A percentile compares a stretch with the other conserved stretches of the same genome.
Evolutionary conservation across 139 green algal species (phyloP).

Genomic region (Chlorella sorokiniana): DNA sequence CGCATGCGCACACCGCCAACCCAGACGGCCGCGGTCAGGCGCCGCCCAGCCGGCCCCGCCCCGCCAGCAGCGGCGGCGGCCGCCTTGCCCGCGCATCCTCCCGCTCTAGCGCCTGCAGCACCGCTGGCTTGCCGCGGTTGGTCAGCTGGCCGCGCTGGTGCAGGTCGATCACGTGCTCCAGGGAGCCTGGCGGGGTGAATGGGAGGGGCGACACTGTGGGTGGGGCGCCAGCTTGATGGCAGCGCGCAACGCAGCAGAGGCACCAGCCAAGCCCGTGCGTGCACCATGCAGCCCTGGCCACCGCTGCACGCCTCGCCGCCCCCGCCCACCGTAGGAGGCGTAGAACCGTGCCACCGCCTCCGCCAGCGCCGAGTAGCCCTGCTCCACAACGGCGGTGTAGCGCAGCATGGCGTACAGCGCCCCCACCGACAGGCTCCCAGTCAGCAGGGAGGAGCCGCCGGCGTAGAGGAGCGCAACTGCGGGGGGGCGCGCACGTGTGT

Average conservation of each 20-base stretch:
- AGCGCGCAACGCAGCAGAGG: background rate
- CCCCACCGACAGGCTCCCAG: slow-evolving; percentile 4
- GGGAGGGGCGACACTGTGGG: background rate
- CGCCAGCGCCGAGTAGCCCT: slow-evolving; percentile 25
- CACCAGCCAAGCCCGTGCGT: background rate
- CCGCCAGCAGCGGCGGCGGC: background rate
- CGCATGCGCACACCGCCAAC: background rate
- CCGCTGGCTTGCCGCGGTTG: background rate
- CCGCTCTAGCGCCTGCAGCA: background rate
- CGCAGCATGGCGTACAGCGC: slow-evolving; percentile 37
- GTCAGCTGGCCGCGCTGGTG: slow-evolving; percentile 32
- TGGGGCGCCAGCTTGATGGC: background rate
- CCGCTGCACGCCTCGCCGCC: too few species aligned
- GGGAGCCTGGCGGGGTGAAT: slow-evolving; percentile 16
- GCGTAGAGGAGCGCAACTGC: slow-evolving; percentile 33
- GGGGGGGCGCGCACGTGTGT: too few species aligned
- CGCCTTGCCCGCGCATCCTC: background rate
- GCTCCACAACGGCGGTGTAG: slow-evolving; percentile 47
- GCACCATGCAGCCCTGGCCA: too few species aligned
- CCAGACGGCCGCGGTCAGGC: slow-evolving; percentile 1
- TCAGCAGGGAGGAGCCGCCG: slow-evolving; percentile 39
- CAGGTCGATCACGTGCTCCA: slow-evolving; percentile 44
- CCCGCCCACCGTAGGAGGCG: slow-evolving; percentile 26
- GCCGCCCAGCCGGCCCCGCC: too few species aligned
- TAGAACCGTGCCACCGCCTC: slow-evolving; percentile 37